Base-by-base conservation (phyloP, 257 asterid species). In the Echites panduratus region DNA sequence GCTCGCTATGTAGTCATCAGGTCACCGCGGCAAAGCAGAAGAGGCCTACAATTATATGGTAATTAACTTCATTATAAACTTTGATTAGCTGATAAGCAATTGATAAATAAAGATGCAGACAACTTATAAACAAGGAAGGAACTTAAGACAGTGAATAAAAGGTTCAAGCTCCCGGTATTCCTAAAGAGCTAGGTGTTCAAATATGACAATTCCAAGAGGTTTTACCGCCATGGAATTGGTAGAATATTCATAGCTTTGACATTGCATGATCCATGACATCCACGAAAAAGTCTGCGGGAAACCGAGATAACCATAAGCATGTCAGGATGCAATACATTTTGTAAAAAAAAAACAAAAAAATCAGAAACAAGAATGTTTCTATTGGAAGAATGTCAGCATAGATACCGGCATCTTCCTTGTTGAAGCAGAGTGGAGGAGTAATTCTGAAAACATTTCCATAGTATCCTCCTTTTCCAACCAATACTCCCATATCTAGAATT, bases 351-450 rank as follows among this genome's bases (percentile, higher is more conserved):
- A 24, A 40, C 17, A 12, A 27, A 38, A 35, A 16, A 48, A 4
- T n/a, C n/a, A n/a, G 59, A 5, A 22, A 40, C 41, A 45, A 40
- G 58, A 22, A n/a, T 27, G 40, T 59, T 4, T 24, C 6, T 0
- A 9, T 19, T 10, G 44, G 66, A 52, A 68, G 44, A 29, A 41
- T 50, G 54, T 38, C 3, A 16, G 44, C 72, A 35, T 3, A 32
- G 1, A 32, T 79, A 89, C 96, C 93, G 14, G 90, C 92, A 80
- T 89, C 96, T 22, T 84, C 85, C 74, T 71, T 83, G 74, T 76
- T 84, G 82, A 89, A 87, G 81, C 96, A 89, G 29, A 87, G 85
- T 9, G 96, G 96, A 66, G 96, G 96, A 29, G 96, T 89, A 54
- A 89, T 86, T 84, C 93, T 84, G 81, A 89, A 84, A 41, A 89